Conservation (phyloP, 2,329 filamentous ascomycete genomes). For the Penicillium sp. region DNA sequence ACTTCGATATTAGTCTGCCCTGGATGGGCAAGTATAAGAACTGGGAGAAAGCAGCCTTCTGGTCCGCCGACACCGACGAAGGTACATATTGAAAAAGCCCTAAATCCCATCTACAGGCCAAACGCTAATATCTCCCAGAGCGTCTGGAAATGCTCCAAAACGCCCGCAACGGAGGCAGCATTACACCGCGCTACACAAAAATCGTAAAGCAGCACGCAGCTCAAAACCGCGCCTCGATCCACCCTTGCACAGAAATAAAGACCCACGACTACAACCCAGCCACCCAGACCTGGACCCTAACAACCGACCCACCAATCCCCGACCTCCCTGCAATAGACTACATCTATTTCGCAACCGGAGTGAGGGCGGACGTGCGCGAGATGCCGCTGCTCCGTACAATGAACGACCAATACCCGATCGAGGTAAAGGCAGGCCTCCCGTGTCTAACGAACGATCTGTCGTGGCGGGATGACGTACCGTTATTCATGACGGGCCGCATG, state of each 20-base stretch:
- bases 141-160: conserved; percentile 56
- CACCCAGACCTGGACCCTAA: conserved; percentile 44
- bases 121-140: conserved; percentile 35
- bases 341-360: conserved; percentile 68
- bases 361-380: conserved; percentile 53
- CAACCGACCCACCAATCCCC: conserved; percentile 47
- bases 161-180: conserved; percentile 66
- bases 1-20: conserved; percentile 65
- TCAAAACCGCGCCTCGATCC: conserved; percentile 46
- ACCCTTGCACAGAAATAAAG: conserved; percentile 50
- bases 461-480: conserved; percentile 63
- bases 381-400: conserved; percentile 57
- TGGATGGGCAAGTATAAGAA: conserved; percentile 82
- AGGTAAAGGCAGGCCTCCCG: conserved; percentile 57
- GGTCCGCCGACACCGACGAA: conserved; percentile 63
- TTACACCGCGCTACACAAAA: conserved; percentile 60
- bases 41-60: conserved; percentile 65
- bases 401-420: conserved; percentile 51
- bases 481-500: conserved; percentile 62
- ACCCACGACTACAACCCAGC: conserved; percentile 44
- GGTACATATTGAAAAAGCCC: conserved; percentile 23
- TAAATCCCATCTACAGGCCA: not conserved
- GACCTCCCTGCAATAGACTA: conserved; percentile 51
- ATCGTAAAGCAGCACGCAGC: conserved; percentile 55
- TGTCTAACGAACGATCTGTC: conserved; percentile 67